These are phyloP conservation scores for Reticulomyxa filosa DNA, from an alignment of 78 protist genomes.

Conservation along the genomic window DNA sequence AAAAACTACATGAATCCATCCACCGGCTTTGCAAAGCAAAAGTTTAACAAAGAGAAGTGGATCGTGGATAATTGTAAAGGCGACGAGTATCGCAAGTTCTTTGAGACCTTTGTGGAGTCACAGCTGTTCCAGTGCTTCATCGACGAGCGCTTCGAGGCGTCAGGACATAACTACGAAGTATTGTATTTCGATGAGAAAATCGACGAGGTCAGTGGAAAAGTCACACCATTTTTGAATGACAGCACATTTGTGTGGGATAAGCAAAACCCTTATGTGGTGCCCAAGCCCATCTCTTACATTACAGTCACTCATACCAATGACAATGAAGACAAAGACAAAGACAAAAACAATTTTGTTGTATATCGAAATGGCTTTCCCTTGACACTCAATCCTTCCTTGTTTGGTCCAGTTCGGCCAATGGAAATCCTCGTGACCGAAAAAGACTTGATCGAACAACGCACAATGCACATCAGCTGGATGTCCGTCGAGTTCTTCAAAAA, in stretches of 20 bases:
- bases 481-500: not conserved
- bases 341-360: not conserved
- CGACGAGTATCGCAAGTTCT: too few relatives aligned
- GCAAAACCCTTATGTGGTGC: too few relatives aligned
- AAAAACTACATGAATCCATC: too few relatives aligned
- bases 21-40: not conserved
- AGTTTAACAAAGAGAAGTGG: not conserved
- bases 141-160: constrained; percentile 9
- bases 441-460: not conserved
- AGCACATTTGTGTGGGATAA: too few relatives aligned
- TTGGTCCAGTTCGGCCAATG: not conserved
- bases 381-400: not conserved
- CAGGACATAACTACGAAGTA: constrained; percentile 1
- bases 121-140: constrained; percentile 7
- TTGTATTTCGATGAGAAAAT: constrained; percentile 6
- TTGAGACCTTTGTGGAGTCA: not conserved
- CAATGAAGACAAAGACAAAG: not conserved
- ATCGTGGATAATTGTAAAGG: too few relatives aligned
- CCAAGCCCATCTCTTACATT: too few relatives aligned
- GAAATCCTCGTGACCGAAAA: not conserved
- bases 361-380: not conserved
- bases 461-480: not conserved
- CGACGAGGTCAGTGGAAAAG: not conserved
- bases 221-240: not conserved
- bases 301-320: not conserved